phyloP scores from a whole-genome alignment of 1,284 basidiomycete species.

The Irpex rosettiformis region DNA sequence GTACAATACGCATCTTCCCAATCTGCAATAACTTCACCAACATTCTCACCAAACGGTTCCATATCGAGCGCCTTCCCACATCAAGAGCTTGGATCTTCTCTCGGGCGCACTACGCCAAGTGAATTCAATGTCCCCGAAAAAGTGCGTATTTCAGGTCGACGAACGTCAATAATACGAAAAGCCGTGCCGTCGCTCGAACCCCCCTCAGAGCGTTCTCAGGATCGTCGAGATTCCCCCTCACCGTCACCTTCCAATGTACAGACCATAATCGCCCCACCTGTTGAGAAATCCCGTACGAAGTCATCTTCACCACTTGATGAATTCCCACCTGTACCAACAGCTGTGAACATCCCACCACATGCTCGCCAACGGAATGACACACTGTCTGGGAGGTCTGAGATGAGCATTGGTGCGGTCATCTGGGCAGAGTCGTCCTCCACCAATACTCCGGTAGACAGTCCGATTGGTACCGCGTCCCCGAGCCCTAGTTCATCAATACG shows the following conservation, averaged over 20 bases:
- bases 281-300: not conserved
- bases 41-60: not conserved
- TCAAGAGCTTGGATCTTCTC: not conserved
- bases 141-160: constrained; percentile 11
- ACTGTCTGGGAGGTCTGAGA: not conserved
- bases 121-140: not conserved
- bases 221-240: not conserved
- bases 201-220: not conserved
- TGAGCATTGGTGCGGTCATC: constrained; percentile 1
- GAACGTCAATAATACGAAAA: constrained; percentile 22
- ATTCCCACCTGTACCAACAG: constrained; percentile 13
- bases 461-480: not conserved
- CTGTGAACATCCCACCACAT: not conserved
- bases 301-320: constrained; percentile 13
- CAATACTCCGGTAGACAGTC: not conserved
- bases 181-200: constrained; percentile 23
- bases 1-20: not conserved
- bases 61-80: not conserved
- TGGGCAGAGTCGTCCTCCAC: constrained; percentile 1
- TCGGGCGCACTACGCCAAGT: not conserved
- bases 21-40: not conserved
- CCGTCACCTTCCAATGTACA: not conserved
- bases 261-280: not conserved
- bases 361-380: not conserved
- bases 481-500: constrained; percentile 5